Evolutionary conservation across 208 protist species (phyloP), one percentile per base, ranked within the genome.

Genomic region (Leishmania guyanensis): DNA sequence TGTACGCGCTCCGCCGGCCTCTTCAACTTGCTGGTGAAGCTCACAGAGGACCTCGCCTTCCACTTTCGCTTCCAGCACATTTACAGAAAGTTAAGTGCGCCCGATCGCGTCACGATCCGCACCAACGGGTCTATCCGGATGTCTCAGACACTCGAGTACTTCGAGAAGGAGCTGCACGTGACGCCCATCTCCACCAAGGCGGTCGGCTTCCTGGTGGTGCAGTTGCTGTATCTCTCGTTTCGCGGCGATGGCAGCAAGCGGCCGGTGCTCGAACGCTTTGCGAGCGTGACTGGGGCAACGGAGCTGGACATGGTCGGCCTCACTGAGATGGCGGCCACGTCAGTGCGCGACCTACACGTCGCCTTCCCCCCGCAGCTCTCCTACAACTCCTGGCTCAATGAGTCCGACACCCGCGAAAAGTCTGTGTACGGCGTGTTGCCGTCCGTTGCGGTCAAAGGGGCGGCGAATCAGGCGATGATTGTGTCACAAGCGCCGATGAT

Each of bases 401-500:
- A 96, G 84, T 92, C 88, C 2, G 94, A 97, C 80, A 96, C 92
- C n/a, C 94, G 94, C 68, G 93, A 94, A 76, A 98, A 98, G 84
- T 95, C 92, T 16, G 90, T 98, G n/a, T 98, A 98, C 86, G 94
- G 89, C 75, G 93, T 98, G 58, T 84, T 98, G 48, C 95, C 95
- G 36, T 96, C 93, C 36, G 90, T 94, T 33, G 95, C 95, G 4
- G 93, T 98, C 48, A 98, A 97, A 62, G 93, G 94, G 16, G 70
- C 91, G 14, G 93, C 94, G n/a, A 97, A 96, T 84, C 92, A 96
- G 77, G 93, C 92, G 33, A 97, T 98, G 93, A 92, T 97, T 84
- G 91, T 97, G 78, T 97, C 95, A 36, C 93, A 97, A 81, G 93
- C 95, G 5, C 95, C 95, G 36, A 97, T 98, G 92, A 96, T 98